Percentiles rank a stretch among this genome's conserved stretches.
Conservation (phyloP, 2,329 filamentous ascomycete genomes). For the Hypoxylon sp. region DNA sequence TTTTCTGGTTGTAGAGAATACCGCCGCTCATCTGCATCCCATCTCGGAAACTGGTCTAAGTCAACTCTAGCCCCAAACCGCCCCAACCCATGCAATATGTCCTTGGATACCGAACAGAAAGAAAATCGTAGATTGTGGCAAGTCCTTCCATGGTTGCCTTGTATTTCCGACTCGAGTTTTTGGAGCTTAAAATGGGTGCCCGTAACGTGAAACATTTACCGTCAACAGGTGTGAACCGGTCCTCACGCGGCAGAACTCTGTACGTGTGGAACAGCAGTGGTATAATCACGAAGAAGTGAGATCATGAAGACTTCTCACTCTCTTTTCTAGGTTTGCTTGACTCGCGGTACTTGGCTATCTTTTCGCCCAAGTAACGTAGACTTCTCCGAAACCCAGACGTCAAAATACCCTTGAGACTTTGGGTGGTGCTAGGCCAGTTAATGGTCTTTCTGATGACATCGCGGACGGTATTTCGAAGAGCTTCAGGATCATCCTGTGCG, state of each 20-base stretch:
- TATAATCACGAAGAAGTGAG: background rate
- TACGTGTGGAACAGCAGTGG: background rate
- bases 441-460: constrained; percentile 88
- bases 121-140: constrained; percentile 15
- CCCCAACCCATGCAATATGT: constrained; percentile 27
- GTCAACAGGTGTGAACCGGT: background rate
- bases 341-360: constrained; percentile 74
- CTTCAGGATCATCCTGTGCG: constrained; percentile 73
- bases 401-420: constrained; percentile 85
- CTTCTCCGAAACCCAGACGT: constrained; percentile 80
- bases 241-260: background rate
- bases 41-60: constrained; percentile 4
- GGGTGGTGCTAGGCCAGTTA: constrained; percentile 89
- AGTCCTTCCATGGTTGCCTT: constrained; percentile 5
- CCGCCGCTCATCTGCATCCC: background rate
- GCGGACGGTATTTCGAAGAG: constrained; percentile 78
- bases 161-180: constrained; percentile 3
- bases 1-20: constrained; percentile 4
- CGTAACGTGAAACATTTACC: background rate
- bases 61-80: constrained; percentile 17
- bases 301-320: constrained; percentile 50
- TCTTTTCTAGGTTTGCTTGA: constrained; percentile 53
- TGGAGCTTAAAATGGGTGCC: constrained; percentile 2
- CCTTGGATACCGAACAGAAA: constrained; percentile 26
- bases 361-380: constrained; percentile 84